phyloP scores from a whole-genome alignment of 2,329 filamentous ascomycete genomes.

The Arthrobotrys sphaeroides region DNA sequence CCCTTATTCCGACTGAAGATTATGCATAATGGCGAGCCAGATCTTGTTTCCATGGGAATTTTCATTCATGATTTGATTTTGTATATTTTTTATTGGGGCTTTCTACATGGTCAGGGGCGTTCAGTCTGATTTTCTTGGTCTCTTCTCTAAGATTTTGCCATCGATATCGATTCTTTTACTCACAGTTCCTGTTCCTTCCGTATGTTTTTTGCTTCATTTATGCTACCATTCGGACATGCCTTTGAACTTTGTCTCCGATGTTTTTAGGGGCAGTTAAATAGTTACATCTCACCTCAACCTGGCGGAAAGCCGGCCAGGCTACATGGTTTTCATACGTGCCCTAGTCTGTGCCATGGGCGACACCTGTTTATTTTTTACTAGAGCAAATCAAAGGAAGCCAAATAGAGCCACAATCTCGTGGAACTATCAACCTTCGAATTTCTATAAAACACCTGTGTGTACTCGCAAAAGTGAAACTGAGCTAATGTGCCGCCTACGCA shows the following conservation, averaged over 20 bases:
- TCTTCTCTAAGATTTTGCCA: slow-evolving; percentile 9
- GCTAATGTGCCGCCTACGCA: neutral
- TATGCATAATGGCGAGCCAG: slow-evolving; percentile 37
- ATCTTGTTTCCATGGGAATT: slow-evolving; percentile 9
- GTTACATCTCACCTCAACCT: slow-evolving; percentile 18
- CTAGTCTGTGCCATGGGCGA: slow-evolving; percentile 34
- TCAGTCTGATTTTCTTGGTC: slow-evolving; percentile 43
- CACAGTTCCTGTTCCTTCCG: slow-evolving; percentile 38
- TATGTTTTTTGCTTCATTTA: slow-evolving; percentile 47
- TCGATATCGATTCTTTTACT: slow-evolving; percentile 35
- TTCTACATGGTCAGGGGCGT: slow-evolving; percentile 48
- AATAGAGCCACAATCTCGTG: slow-evolving; percentile 16
- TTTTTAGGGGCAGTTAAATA: slow-evolving; percentile 35
- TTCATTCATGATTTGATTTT: slow-evolving; percentile 25
- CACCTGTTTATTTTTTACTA: slow-evolving; percentile 23
- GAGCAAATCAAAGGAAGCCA: slow-evolving; percentile 24
- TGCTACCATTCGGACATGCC: slow-evolving; percentile 48
- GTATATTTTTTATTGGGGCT: slow-evolving; percentile 19
- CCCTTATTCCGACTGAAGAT: slow-evolving; percentile 20
- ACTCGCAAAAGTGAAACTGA: neutral
- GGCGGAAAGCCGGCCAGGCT: slow-evolving; percentile 37
- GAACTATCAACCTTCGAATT: slow-evolving; percentile 15
- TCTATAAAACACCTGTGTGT: neutral
- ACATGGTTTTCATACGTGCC: slow-evolving; percentile 42
- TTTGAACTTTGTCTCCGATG: slow-evolving; percentile 25